A percentile compares a stretch with the other conserved stretches of the same genome.
Conservation (phyloP, 2,329 filamentous ascomycete species). For the Xylaria sp. region DNA sequence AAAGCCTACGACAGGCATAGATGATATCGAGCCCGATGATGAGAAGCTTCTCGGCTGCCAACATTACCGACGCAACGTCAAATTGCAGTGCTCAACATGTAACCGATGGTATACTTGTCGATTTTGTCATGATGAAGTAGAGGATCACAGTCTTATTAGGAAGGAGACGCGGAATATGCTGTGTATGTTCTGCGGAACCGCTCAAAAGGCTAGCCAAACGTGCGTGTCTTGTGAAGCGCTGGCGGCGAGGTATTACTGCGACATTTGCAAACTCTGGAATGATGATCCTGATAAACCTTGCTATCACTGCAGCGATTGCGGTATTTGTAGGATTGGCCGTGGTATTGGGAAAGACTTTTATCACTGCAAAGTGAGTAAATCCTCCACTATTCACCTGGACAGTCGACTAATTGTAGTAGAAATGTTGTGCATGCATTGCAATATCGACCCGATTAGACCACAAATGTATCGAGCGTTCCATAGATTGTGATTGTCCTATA, state of each 20-base stretch:
- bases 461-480: conserved; percentile 93
- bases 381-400: too few species aligned
- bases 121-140: conserved; percentile 87
- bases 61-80: conserved; percentile 96
- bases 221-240: conserved; percentile 81
- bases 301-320: conserved; percentile 96
- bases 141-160: conserved; percentile 82
- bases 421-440: conserved; percentile 92
- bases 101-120: conserved; percentile 94
- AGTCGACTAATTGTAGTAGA: conserved; percentile 59
- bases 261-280: conserved; percentile 96
- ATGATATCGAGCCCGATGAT: conserved; percentile 50
- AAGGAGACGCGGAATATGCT: conserved; percentile 94
- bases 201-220: conserved; percentile 81
- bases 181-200: conserved; percentile 91
- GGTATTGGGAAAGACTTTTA: conserved; percentile 97
- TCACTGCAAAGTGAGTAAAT: conserved; percentile 83
- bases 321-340: conserved; percentile 90
- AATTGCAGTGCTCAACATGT: conserved; percentile 91
- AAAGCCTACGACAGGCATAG: conserved; percentile 55
- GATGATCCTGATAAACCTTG: conserved; percentile 90
- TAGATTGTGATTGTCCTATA: conserved; percentile 95
- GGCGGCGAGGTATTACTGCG: conserved; percentile 90
- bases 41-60: conserved; percentile 77
- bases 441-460: conserved; percentile 87